A percentile compares a stretch with the other conserved stretches of the same genome.
These are phyloP conservation scores for Colletotrichum liaoningense DNA, from an alignment of 2,329 filamentous ascomycete genomes.

Conservation along the genomic window DNA sequence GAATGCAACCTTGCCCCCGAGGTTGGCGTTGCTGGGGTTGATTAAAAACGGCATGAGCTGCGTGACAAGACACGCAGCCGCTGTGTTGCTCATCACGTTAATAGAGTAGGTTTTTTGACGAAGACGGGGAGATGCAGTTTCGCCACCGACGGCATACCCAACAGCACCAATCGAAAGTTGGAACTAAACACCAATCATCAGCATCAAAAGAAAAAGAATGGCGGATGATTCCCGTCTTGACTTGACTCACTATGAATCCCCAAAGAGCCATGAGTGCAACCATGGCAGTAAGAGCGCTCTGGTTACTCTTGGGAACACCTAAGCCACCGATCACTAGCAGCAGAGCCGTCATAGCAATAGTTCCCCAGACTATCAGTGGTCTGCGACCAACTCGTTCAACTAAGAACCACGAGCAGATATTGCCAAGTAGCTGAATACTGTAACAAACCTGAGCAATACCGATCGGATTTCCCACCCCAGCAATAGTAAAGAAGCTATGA, in stretches of 20 bases:
- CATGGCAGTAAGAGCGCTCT: background rate
- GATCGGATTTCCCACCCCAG: constrained; percentile 49
- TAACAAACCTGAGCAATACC: constrained; percentile 53
- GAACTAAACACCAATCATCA: background rate
- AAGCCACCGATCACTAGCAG: constrained; percentile 47
- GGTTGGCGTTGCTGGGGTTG: constrained; percentile 44
- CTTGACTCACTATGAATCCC: constrained; percentile 24
- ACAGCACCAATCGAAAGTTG: constrained; percentile 25
- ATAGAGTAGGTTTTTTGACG: constrained; percentile 29
- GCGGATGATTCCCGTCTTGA: background rate
- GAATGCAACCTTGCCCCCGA: constrained; percentile 53
- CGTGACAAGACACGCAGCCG: constrained; percentile 3
- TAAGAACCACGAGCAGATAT: constrained; percentile 51
- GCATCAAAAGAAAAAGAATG: background rate
- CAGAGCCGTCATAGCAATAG: background rate
- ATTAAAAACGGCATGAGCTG: constrained; percentile 41
- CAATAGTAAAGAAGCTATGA: constrained; percentile 48
- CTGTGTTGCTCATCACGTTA: constrained; percentile 25
- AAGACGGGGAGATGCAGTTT: constrained; percentile 20
- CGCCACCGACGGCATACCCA: constrained; percentile 14
- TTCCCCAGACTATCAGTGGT: constrained; percentile 50
- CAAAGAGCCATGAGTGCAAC: constrained; percentile 25
- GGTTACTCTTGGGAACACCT: constrained; percentile 36
- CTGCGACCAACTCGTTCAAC: constrained; percentile 50
- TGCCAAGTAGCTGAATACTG: constrained; percentile 53